Conservation (phyloP, 2,329 filamentous ascomycete genomes). For the Xylaria sp. region DNA sequence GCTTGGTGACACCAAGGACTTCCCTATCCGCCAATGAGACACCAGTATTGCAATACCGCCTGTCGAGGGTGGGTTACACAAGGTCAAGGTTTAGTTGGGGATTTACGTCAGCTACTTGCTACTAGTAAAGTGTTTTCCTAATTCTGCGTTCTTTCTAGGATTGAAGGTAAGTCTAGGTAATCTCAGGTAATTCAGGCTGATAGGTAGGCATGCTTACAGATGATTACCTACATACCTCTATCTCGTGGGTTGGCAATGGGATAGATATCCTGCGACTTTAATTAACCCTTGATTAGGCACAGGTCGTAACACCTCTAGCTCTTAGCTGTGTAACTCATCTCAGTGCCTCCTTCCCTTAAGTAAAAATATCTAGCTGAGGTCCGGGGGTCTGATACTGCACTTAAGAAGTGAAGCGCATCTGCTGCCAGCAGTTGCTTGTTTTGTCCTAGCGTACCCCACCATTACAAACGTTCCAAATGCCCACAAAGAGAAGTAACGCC, state of each 20-base stretch:
- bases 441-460: conserved; percentile 11
- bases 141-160: no score
- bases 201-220: conserved; percentile 2
- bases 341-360: no score
- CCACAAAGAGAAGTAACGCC: neutral
- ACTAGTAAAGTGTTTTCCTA: no score
- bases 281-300: no score
- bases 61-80: conserved; percentile 12
- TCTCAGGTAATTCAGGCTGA: conserved; percentile 1
- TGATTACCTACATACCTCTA: neutral
- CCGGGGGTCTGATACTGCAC: neutral
- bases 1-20: conserved; percentile 2
- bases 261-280: neutral
- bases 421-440: conserved; percentile 13
- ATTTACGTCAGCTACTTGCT: neutral
- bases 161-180: neutral
- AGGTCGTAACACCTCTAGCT: neutral
- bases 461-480: neutral
- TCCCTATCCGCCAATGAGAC: neutral
- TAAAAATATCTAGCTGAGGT: no score
- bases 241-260: no score
- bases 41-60: neutral
- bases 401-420: neutral
- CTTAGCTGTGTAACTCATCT: neutral
- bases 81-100: neutral